phyloP scores from a whole-genome alignment of 257 asterid genomes.

The Solanum chiquidenum region DNA sequence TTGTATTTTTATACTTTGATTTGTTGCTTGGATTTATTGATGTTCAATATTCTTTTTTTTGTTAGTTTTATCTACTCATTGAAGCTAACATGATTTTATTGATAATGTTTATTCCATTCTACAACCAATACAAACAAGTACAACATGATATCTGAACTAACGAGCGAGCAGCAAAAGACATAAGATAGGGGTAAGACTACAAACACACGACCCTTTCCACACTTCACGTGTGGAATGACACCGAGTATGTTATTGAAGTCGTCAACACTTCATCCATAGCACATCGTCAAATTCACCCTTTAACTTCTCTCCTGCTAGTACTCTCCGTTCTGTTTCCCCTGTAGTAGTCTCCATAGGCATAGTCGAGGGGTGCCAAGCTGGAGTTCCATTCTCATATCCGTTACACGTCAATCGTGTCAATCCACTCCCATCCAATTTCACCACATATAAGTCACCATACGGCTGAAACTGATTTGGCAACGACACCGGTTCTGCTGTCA shows the following conservation, averaged over 20 bases:
- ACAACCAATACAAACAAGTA: background rate
- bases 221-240: background rate
- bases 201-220: background rate
- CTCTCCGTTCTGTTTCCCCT: background rate
- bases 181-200: background rate
- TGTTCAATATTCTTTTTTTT: background rate
- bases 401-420: conserved; percentile 67
- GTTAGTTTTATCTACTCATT: background rate
- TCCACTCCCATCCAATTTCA: conserved; percentile 62
- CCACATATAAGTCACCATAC: conserved; percentile 62
- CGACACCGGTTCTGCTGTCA: conserved; percentile 66
- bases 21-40: background rate
- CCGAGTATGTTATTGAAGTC: background rate
- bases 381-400: conserved; percentile 84
- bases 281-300: conserved; percentile 55
- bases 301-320: conserved; percentile 27
- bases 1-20: background rate
- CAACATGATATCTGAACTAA: background rate
- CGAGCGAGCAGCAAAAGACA: background rate
- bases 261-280: conserved; percentile 34
- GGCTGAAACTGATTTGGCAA: conserved; percentile 86
- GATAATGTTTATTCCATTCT: background rate
- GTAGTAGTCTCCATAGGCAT: background rate
- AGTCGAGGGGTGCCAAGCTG: conserved; percentile 50
- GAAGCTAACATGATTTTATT: background rate